Evolutionary conservation across 345 rosid species (phyloP).

Genomic region (Erysimum cheiranthoides): DNA sequence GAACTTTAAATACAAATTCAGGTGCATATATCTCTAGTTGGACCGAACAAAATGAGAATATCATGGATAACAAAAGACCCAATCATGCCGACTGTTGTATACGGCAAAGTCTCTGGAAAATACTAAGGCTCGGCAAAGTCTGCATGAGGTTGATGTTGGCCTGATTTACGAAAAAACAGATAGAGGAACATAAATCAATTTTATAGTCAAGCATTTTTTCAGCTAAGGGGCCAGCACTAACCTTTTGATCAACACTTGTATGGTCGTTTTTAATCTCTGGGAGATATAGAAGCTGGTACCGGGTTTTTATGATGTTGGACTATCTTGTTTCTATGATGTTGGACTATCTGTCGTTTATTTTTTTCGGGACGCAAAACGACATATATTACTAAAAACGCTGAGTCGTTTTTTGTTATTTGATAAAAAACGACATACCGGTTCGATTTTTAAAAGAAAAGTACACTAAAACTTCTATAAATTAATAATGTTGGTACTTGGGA

Average conservation of each 20-base stretch:
- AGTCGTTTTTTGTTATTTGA: not conserved
- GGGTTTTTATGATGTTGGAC: too few species aligned
- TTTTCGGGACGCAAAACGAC: not conserved
- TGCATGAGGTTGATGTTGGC: too few species aligned
- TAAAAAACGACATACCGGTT: not conserved
- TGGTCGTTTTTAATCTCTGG: too few species aligned
- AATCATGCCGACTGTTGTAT: slow-evolving; percentile 54
- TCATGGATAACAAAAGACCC: slow-evolving; percentile 62
- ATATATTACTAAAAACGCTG: not conserved
- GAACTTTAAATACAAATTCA: too few species aligned
- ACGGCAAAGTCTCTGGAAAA: slow-evolving; percentile 56
- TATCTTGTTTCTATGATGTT: not conserved
- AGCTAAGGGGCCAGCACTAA: too few species aligned
- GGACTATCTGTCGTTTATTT: slow-evolving; percentile 1
- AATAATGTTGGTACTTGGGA: too few species aligned
- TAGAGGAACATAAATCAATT: too few species aligned
- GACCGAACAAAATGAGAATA: slow-evolving; percentile 66
- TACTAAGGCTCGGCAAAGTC: slow-evolving; percentile 47
- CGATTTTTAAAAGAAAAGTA: not conserved
- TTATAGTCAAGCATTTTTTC: too few species aligned
- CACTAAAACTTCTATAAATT: too few species aligned
- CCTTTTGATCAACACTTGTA: too few species aligned
- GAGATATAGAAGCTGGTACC: too few species aligned
- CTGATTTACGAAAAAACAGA: too few species aligned
- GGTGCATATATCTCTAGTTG: slow-evolving; percentile 83